Conservation (phyloP, 2,329 filamentous ascomycete genomes). For the Colletotrichum graminicola region DNA sequence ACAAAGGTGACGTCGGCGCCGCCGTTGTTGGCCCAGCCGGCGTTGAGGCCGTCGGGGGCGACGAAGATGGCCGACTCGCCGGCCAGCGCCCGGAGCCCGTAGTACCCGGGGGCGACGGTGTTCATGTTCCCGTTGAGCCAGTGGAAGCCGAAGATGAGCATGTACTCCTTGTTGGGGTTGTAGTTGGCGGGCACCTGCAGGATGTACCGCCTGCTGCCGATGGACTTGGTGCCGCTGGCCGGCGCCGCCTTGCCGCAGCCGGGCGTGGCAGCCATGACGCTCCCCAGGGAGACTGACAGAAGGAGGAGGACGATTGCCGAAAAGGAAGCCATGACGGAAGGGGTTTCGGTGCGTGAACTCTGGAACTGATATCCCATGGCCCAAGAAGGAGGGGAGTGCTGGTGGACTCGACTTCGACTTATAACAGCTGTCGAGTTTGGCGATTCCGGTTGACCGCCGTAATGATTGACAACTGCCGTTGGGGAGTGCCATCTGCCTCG, state of each 20-base stretch:
- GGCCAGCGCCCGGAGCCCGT: slow-evolving; percentile 54
- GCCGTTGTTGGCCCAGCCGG: slow-evolving; percentile 57
- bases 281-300: not conserved
- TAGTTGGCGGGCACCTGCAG: slow-evolving; percentile 52
- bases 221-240: slow-evolving; percentile 48
- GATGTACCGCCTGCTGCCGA: slow-evolving; percentile 55
- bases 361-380: not conserved
- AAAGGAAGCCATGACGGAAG: not conserved
- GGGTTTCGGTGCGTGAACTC: not conserved
- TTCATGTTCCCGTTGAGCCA: slow-evolving; percentile 55
- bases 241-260: slow-evolving; percentile 52
- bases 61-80: slow-evolving; percentile 57
- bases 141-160: slow-evolving; percentile 50
- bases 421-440: not conserved
- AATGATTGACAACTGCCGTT: not conserved
- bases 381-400: not conserved
- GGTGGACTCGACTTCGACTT: not conserved
- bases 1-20: slow-evolving; percentile 58
- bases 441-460: not conserved
- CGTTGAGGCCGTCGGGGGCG: slow-evolving; percentile 56
- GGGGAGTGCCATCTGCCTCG: not conserved
- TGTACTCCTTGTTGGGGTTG: slow-evolving; percentile 44
- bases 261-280: slow-evolving; percentile 28
- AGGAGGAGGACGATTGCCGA: not conserved
- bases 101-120: slow-evolving; percentile 55